Conservation (phyloP, 192 early-diverging fungal species). For the Coemansia sp. region DNA sequence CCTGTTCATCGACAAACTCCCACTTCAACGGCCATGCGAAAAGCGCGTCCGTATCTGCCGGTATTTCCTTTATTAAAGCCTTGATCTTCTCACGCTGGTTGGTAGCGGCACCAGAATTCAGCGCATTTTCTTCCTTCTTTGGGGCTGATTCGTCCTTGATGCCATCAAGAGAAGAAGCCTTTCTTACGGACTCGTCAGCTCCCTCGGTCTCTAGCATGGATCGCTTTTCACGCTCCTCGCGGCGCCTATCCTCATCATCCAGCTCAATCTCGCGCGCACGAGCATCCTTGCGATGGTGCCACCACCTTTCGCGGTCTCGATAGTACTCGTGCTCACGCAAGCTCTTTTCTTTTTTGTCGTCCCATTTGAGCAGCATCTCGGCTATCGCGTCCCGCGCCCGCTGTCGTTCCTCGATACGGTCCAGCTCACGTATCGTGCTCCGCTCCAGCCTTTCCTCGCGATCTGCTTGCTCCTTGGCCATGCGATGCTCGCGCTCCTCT, state of each 20-base stretch:
- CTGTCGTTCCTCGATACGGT: conserved; percentile 34
- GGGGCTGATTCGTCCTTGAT: background rate
- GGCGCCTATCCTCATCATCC: conserved; percentile 67
- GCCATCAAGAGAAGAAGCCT: conserved; percentile 24
- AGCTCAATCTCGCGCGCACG: conserved; percentile 67
- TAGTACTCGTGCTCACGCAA: conserved; percentile 68
- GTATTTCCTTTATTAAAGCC: conserved; percentile 20
- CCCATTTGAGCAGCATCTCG: conserved; percentile 33
- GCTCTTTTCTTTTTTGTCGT: conserved; percentile 33
- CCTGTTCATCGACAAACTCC: conserved; percentile 31
- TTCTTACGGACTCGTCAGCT: background rate
- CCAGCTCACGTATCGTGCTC: conserved; percentile 39
- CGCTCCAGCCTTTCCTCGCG: conserved; percentile 28
- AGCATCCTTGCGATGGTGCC: conserved; percentile 60
- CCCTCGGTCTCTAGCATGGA: background rate
- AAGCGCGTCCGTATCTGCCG: conserved; percentile 18
- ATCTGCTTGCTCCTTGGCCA: conserved; percentile 18
- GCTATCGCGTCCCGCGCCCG: conserved; percentile 14
- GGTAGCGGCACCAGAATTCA: background rate
- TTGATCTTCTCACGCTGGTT: conserved; percentile 6
- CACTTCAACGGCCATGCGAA: conserved; percentile 40
- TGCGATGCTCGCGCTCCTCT: conserved; percentile 26
- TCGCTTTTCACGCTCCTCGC: conserved; percentile 48
- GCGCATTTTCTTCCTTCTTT: conserved; percentile 6
- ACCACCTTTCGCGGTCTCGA: conserved; percentile 74